Evolutionary conservation across 1,284 basidiomycete genomes (phyloP).

Genomic region (Phylloporus gajari): DNA sequence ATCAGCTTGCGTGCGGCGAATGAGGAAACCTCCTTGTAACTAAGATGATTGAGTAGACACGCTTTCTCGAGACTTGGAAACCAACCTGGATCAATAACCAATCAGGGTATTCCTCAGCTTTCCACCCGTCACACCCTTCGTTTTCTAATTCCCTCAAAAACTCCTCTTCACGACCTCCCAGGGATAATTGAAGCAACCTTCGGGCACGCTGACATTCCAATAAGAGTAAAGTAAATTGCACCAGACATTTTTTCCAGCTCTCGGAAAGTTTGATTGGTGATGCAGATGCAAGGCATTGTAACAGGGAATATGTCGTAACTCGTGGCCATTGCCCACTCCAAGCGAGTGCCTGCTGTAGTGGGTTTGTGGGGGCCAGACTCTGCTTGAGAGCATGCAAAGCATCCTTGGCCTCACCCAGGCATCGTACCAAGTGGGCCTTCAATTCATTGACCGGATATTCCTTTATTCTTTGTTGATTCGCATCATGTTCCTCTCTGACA

Average conservation of each 20-base stretch:
- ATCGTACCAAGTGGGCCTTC: too few species aligned
- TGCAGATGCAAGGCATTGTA: conserved; percentile 9
- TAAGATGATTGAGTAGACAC: conserved; percentile 28
- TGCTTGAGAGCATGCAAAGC: conserved; percentile 9
- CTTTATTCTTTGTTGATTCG: too few species aligned
- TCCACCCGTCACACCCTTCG: conserved; percentile 21
- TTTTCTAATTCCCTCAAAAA: conserved; percentile 48
- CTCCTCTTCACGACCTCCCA: conserved; percentile 33
- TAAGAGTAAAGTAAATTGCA: conserved; percentile 36
- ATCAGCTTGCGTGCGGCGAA: conserved; percentile 2
- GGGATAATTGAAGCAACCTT: conserved; percentile 17
- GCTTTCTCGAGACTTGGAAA: background rate
- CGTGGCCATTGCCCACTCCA: conserved; percentile 2
- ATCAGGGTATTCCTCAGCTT: conserved; percentile 40
- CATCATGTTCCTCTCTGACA: too few species aligned
- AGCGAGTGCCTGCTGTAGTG: too few species aligned
- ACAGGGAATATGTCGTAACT: background rate
- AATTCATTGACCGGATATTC: too few species aligned
- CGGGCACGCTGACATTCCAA: conserved; percentile 47
- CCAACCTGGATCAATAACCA: conserved; percentile 58
- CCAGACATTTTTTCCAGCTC: conserved; percentile 44
- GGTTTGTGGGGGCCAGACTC: background rate
- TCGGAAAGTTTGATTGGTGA: conserved; percentile 5
- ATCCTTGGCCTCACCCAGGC: too few species aligned
- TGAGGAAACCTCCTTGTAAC: conserved; percentile 46